Evolutionary conservation across 768 basidiomycete species (phyloP).

Genomic region (Tulasnella sp.): DNA sequence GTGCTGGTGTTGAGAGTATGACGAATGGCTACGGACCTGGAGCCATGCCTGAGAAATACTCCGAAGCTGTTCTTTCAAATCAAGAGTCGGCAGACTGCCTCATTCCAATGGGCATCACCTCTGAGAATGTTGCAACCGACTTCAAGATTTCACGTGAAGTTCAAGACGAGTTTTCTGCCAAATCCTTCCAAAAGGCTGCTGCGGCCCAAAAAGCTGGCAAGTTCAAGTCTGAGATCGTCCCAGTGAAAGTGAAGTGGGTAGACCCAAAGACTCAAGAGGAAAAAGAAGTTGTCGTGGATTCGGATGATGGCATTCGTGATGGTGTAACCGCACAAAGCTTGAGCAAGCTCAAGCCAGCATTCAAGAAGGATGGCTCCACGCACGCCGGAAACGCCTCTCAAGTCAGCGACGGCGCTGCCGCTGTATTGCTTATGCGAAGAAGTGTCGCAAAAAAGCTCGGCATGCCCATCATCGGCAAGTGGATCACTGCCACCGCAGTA

Average conservation of each 20-base stretch:
- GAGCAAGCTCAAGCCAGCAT: slow-evolving; percentile 74
- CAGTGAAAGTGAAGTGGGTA: slow-evolving; percentile 52
- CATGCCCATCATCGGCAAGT: slow-evolving; percentile 81
- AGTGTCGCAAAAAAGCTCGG: slow-evolving; percentile 69
- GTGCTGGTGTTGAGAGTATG: slow-evolving; percentile 87
- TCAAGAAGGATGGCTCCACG: slow-evolving; percentile 57
- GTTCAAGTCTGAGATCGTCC: slow-evolving; percentile 75
- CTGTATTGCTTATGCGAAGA: slow-evolving; percentile 70
- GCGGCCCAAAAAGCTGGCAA: slow-evolving; percentile 67
- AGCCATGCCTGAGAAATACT: slow-evolving; percentile 43
- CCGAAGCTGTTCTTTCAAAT: slow-evolving; percentile 50
- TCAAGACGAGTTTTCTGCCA: slow-evolving; percentile 79
- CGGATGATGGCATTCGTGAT: slow-evolving; percentile 76
- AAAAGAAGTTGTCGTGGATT: slow-evolving; percentile 53
- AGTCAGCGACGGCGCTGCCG: slow-evolving; percentile 85
- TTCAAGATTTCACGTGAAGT: slow-evolving; percentile 56
- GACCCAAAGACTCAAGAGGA: slow-evolving; percentile 65
- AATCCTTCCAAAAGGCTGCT: slow-evolving; percentile 74
- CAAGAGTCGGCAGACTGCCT: slow-evolving; percentile 69
- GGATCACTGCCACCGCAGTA: slow-evolving; percentile 49
- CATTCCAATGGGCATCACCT: slow-evolving; percentile 85
- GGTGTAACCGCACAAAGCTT: slow-evolving; percentile 71
- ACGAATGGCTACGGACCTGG: slow-evolving; percentile 56
- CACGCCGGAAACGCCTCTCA: slow-evolving; percentile 83
- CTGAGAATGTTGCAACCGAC: slow-evolving; percentile 79